Evolutionary conservation across 179 eudicot species (phyloP), one percentile per base, ranked within the genome.

Genomic region (Actinidia polygama): DNA sequence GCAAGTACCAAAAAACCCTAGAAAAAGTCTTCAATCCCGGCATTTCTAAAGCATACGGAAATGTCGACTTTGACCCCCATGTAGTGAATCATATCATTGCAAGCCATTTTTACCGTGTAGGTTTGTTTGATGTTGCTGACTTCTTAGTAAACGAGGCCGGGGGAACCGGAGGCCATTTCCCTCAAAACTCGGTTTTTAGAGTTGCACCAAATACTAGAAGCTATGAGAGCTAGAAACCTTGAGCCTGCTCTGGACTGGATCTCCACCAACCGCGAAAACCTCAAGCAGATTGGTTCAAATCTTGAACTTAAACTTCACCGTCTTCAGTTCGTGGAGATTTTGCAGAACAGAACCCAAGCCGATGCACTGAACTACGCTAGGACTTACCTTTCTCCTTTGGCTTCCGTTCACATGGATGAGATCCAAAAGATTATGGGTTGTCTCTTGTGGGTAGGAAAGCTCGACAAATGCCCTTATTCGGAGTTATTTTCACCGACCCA

Each of bases 231-330:
- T 50, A 85, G 82, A 67, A 86, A 96, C 86, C 85, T 96, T 80
- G 93, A 87, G 68, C 97, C 98, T 11, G 98, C 99, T 77, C 86
- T 96, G 30, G 81, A 82, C 9, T 96, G 98, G 99, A 94, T 88
- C 7, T 51, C 89, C 19, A 78, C 62, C 14, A 93, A 96, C 82
- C 86, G 88, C 10, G 97, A 92, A 70, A 85, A 87, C 79, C 93
- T 95, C 36, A 84, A 79, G 80, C 88, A 86, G 84, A 91, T 68
- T 58, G 94, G 94, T 72, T 96, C 98, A 3, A 89, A 93, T 79
- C 89, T 95, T 1, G 95, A 90, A 86, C 75, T 96, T 53, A 91
- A 95, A 75, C 94, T 95, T 71, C 98, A 88, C 74, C 87, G 90
- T 58, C 80, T 91, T 19, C 98, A 93, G 74, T 96, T 87, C 75